Percentiles rank a stretch among this genome's conserved stretches.
These are phyloP conservation scores for Coccinonectria pachysandricola DNA, from an alignment of 2,329 filamentous ascomycete genomes.

Conservation along the genomic window DNA sequence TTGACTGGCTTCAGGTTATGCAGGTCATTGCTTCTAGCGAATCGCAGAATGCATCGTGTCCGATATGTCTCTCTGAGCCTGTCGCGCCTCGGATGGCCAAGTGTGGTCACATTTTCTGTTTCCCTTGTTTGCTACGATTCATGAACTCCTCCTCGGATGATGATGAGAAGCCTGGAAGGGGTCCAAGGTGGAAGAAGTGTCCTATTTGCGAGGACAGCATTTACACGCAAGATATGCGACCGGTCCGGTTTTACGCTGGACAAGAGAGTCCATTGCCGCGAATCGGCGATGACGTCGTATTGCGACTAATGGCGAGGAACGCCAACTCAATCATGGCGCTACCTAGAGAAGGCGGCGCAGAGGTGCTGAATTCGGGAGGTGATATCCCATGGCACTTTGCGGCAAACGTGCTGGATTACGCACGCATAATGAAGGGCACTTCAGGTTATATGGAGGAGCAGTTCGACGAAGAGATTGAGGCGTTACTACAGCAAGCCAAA, in stretches of 20 bases:
- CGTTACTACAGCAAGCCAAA: slow-evolving; percentile 64
- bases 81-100: slow-evolving; percentile 94
- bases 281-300: slow-evolving; percentile 79
- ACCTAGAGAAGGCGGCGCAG: slow-evolving; percentile 66
- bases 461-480: slow-evolving; percentile 67
- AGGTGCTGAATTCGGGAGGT: slow-evolving; percentile 56
- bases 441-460: slow-evolving; percentile 77
- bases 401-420: slow-evolving; percentile 89
- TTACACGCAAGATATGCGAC: slow-evolving; percentile 82
- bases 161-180: slow-evolving; percentile 57
- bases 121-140: slow-evolving; percentile 86
- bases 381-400: slow-evolving; percentile 93
- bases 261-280: slow-evolving; percentile 74
- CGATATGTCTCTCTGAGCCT: slow-evolving; percentile 87
- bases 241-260: slow-evolving; percentile 82
- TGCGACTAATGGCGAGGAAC: slow-evolving; percentile 74
- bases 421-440: slow-evolving; percentile 88
- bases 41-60: slow-evolving; percentile 81
- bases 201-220: slow-evolving; percentile 91
- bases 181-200: slow-evolving; percentile 82
- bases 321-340: slow-evolving; percentile 77
- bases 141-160: slow-evolving; percentile 76
- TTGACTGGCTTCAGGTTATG: slow-evolving; percentile 84
- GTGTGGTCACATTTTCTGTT: slow-evolving; percentile 94
- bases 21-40: slow-evolving; percentile 86